Conservation (phyloP, 2,329 filamentous ascomycete genomes). For the Fusarium armeniacum region DNA sequence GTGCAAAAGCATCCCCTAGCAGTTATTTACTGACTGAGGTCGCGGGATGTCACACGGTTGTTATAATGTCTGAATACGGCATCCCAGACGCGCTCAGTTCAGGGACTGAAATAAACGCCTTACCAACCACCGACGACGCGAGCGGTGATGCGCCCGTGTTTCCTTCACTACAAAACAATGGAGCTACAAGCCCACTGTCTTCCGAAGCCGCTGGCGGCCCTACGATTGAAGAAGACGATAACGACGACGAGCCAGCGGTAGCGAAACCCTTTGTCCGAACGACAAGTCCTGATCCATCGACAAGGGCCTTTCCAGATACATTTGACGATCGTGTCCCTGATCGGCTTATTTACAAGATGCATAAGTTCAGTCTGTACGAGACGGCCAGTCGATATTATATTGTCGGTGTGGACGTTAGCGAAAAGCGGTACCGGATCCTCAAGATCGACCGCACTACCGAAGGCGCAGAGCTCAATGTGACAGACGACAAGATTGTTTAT, state of each 20-base stretch:
- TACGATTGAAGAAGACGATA: constrained; percentile 61
- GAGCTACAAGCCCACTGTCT: constrained; percentile 49
- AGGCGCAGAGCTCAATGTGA: constrained; percentile 80
- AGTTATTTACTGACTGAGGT: constrained; percentile 9
- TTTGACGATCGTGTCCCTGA: constrained; percentile 54
- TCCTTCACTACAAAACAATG: constrained; percentile 56
- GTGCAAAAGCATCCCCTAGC: neutral
- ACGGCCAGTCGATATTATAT: constrained; percentile 94
- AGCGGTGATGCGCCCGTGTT: constrained; percentile 52
- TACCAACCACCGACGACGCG: constrained; percentile 36
- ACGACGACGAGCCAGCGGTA: constrained; percentile 70
- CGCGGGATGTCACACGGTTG: constrained; percentile 23
- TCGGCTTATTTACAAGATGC: constrained; percentile 76
- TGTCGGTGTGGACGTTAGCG: constrained; percentile 90
- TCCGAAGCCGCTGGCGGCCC: constrained; percentile 46
- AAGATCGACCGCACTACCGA: constrained; percentile 94
- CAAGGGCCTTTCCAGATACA: constrained; percentile 50
- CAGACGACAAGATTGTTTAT: constrained; percentile 96
- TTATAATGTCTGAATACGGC: constrained; percentile 48
- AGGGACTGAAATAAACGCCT: constrained; percentile 31
- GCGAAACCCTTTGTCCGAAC: constrained; percentile 70
- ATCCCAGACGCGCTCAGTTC: constrained; percentile 43
- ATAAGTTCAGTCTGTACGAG: constrained; percentile 98
- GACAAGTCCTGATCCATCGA: constrained; percentile 64
- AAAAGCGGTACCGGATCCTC: constrained; percentile 88